Percentiles rank a stretch among this genome's conserved stretches.
These are phyloP conservation scores for Fusarium paranaense DNA, from an alignment of 2,329 filamentous ascomycete species.

Conservation along the genomic window DNA sequence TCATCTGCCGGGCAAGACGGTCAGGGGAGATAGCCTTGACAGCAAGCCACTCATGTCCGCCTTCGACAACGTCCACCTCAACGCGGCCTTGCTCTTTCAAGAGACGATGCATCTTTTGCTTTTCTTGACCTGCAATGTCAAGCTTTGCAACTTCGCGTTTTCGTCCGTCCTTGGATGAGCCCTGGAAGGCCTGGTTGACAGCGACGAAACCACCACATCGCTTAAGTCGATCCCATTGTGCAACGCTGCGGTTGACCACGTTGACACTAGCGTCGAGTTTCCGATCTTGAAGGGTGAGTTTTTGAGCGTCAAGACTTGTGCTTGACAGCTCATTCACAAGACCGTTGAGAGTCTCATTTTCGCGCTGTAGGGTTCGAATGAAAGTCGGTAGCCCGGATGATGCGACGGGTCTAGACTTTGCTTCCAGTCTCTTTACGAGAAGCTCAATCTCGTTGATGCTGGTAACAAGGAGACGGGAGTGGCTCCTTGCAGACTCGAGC, in stretches of 20 bases:
- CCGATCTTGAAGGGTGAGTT: conserved; percentile 17
- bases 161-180: conserved; percentile 44
- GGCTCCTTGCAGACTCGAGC: conserved; percentile 27
- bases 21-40: conserved; percentile 47
- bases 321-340: conserved; percentile 22
- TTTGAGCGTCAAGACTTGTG: conserved; percentile 13
- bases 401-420: conserved; percentile 23
- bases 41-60: conserved; percentile 51
- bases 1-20: conserved; percentile 54
- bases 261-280: conserved; percentile 43
- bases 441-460: conserved; percentile 15
- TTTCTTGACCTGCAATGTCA: conserved; percentile 40
- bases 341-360: conserved; percentile 12
- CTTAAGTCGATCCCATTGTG: conserved; percentile 50
- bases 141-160: conserved; percentile 38
- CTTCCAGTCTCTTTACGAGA: conserved; percentile 13
- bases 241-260: conserved; percentile 32
- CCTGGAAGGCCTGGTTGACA: conserved; percentile 49
- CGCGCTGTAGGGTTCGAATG: conserved; percentile 23
- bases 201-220: conserved; percentile 47
- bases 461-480: conserved; percentile 10
- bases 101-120: conserved; percentile 45
- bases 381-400: conserved; percentile 29
- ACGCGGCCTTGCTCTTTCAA: conserved; percentile 50
- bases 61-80: conserved; percentile 52